A percentile compares a stretch with the other conserved stretches of the same genome.
Conservation (phyloP, 495 filamentous ascomycete species). For the Trichoderma orchidacearum region DNA sequence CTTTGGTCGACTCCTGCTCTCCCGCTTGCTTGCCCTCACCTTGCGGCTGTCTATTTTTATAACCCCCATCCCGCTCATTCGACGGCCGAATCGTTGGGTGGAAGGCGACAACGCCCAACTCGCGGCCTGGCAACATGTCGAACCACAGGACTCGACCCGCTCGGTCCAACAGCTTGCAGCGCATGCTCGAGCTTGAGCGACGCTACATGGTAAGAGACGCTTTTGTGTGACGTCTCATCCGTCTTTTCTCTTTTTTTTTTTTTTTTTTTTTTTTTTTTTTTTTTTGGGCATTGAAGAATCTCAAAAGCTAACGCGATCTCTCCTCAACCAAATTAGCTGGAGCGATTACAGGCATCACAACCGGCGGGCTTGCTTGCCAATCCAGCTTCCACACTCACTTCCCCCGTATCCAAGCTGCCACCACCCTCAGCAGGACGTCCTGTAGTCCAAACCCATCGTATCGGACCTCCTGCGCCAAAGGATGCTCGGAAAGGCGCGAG, state of each 20-base stretch:
- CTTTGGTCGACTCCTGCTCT: neutral
- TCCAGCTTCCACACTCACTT: neutral
- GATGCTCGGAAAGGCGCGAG: neutral
- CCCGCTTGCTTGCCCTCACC: neutral
- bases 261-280: too few relatives aligned
- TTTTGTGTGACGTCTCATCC: neutral
- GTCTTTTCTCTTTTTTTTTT: too few relatives aligned
- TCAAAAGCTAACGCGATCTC: neutral
- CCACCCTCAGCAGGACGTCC: neutral
- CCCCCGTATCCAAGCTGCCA: neutral
- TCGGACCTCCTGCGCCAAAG: neutral
- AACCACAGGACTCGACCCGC: neutral
- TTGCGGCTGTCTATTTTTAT: neutral
- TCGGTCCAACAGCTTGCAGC: slow-evolving; percentile 29
- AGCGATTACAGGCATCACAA: neutral
- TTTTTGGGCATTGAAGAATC: neutral
- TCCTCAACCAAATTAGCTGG: neutral
- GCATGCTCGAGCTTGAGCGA: slow-evolving; percentile 38
- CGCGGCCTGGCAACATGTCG: neutral
- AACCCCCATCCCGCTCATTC: neutral
- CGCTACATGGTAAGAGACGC: slow-evolving; percentile 34
- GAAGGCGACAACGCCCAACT: neutral
- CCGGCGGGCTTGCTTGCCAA: neutral
- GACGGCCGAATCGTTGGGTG: neutral
- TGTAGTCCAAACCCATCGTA: neutral